Percentiles rank a stretch among this genome's conserved stretches.
Evolutionary conservation across 805 yeast species (phyloP).

Genomic region (Cephaloascus fragrans): DNA sequence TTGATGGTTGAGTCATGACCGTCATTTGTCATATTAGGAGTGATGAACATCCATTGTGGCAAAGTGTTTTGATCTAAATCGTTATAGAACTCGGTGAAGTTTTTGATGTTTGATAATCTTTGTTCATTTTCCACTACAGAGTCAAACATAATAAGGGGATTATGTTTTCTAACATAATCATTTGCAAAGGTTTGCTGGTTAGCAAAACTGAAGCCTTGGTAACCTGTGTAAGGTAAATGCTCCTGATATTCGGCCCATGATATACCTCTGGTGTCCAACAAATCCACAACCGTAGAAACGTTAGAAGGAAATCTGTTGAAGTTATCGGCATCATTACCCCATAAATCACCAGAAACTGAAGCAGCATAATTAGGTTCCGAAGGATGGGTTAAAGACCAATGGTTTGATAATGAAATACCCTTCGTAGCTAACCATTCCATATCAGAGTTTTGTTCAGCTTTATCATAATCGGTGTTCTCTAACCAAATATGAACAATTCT

Average conservation of each 20-base stretch:
- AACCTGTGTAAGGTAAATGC: conserved; percentile 43
- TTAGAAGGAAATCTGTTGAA: conserved; percentile 34
- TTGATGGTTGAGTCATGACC: conserved; percentile 40
- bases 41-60: conserved; percentile 44
- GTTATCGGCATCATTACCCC: conserved; percentile 35
- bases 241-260: conserved; percentile 49
- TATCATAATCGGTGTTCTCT: conserved; percentile 42
- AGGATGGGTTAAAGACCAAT: conserved; percentile 43
- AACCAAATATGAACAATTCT: conserved; percentile 35
- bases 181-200: conserved; percentile 31
- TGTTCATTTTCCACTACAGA: conserved; percentile 21
- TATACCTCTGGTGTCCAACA: conserved; percentile 32
- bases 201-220: conserved; percentile 34
- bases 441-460: conserved; percentile 35
- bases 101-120: conserved; percentile 35
- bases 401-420: conserved; percentile 38
- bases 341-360: conserved; percentile 41
- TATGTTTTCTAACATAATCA: conserved; percentile 44
- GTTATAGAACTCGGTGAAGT: conserved; percentile 30
- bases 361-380: conserved; percentile 46
- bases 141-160: conserved; percentile 35
- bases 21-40: conserved; percentile 45
- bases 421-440: conserved; percentile 29
- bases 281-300: conserved; percentile 37
- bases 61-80: conserved; percentile 28